Evolutionary conservation across 768 basidiomycete species (phyloP), one percentile per base, ranked within the genome.

Genomic region (Tephrocybe sp.): DNA sequence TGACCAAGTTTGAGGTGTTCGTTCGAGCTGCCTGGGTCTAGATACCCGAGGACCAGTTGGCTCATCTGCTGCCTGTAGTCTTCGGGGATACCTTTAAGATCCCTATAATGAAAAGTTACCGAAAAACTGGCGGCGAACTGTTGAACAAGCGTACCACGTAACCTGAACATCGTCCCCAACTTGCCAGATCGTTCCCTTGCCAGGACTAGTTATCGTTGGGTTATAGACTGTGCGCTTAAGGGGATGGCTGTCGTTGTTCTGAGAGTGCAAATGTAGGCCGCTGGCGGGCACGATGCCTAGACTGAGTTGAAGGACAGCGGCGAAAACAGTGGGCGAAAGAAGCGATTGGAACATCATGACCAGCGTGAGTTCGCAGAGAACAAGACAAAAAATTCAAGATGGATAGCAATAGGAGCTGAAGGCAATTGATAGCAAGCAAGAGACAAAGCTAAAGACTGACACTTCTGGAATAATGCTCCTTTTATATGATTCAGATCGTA

Each of bases 1-100:
- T 49, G 53, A 82, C 79, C 66, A 20, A 72, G 46, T 55, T 78
- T 70, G 2, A 82, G 72, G 57, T 80, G 75, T 54, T 79, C 76
- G 57, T 71, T 68, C 31, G 59, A 52, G 40, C 65, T 73, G 33
- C 67, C 70, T 32, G 62, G 45, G 13, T 69, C 60, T 13, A 74
- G 30, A 57, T 70, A 69, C 1, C 80, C 80, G n/a, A 82, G 65
- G 10, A 75, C 48, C 14, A 82, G 48, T 51, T 56, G 74, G 52
- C 77, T 77, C n/a, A 59, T 61, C 5, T 62, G 58, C 49, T 75
- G 74, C 41, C 72, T 64, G 14, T 61, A 52, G 39, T 65, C 55
- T 46, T 62, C 42, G 12, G 69, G 70, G 43, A 70, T 62, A 53
- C 64, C 60, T 47, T 58, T 56, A 26, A 70, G 65, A 53, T 77